A percentile compares a stretch with the other conserved stretches of the same genome.
Evolutionary conservation across 371 early-diverging fungal species (phyloP).

Genomic region (Mucor mucedo): DNA sequence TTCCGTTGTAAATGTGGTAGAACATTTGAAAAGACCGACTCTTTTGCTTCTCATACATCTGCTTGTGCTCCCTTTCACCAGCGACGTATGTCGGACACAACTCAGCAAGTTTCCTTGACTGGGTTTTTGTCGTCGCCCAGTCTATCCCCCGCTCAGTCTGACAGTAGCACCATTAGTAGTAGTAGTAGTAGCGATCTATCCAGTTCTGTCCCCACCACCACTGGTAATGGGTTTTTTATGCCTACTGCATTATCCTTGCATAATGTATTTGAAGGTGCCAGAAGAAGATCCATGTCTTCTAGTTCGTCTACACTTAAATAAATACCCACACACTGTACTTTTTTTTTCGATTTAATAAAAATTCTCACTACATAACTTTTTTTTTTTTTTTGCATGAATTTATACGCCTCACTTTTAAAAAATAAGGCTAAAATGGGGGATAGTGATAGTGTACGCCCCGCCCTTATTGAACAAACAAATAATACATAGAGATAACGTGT

Average conservation of each 20-base stretch:
- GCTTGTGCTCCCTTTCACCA: slow-evolving; percentile 56
- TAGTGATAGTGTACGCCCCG: too few species aligned
- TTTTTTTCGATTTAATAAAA: too few species aligned
- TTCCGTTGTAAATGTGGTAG: slow-evolving; percentile 62
- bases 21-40: slow-evolving; percentile 61
- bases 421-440: too few species aligned
- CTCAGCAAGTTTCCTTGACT: slow-evolving; percentile 19
- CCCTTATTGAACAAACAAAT: too few species aligned
- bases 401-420: too few species aligned
- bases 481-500: too few species aligned
- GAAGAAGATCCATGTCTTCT: slow-evolving; percentile 58
- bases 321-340: not conserved
- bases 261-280: slow-evolving; percentile 56
- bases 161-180: not conserved
- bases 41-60: slow-evolving; percentile 56
- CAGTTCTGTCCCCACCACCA: slow-evolving; percentile 19
- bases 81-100: slow-evolving; percentile 49
- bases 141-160: slow-evolving; percentile 22
- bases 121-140: slow-evolving; percentile 29
- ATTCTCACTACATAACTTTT: too few species aligned
- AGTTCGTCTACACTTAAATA: slow-evolving; percentile 5
- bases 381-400: too few species aligned
- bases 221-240: slow-evolving; percentile 37
- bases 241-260: slow-evolving; percentile 56
- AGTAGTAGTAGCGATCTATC: slow-evolving; percentile 14